Percentiles rank a stretch among this genome's conserved stretches.
Evolutionary conservation across 2,329 filamentous ascomycete species (phyloP).

Genomic region (Bisporella sp.): DNA sequence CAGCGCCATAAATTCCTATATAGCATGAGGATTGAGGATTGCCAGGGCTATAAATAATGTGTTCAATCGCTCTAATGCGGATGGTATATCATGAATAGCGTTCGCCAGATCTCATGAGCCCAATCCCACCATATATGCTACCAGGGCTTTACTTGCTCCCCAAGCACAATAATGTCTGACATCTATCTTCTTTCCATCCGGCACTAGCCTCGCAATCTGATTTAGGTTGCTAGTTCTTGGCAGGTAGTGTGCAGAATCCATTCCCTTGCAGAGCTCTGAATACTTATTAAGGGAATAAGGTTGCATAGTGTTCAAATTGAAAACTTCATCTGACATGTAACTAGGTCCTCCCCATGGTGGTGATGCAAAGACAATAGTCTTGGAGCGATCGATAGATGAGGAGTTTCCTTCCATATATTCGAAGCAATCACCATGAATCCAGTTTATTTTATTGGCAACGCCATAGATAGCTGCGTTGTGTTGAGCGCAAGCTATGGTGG

Average conservation of each 20-base stretch:
- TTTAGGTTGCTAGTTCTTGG: constrained; percentile 78
- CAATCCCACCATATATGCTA: constrained; percentile 43
- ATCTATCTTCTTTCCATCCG: constrained; percentile 49
- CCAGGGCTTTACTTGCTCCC: constrained; percentile 77
- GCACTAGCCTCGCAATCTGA: constrained; percentile 60
- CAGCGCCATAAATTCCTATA: too few relatives aligned
- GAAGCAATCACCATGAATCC: constrained; percentile 84
- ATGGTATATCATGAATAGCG: too few relatives aligned
- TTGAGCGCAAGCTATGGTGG: constrained; percentile 81
- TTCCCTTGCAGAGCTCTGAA: constrained; percentile 51
- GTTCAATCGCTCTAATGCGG: too few relatives aligned
- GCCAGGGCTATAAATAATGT: too few relatives aligned
- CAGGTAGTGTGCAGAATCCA: constrained; percentile 68
- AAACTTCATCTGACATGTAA: constrained; percentile 62
- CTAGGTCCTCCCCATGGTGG: constrained; percentile 68
- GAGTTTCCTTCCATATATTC: constrained; percentile 19
- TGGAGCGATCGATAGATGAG: constrained; percentile 15
- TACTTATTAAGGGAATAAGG: constrained; percentile 69
- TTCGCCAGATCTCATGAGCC: too few relatives aligned
- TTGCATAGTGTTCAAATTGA: constrained; percentile 79
- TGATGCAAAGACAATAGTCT: constrained; percentile 57
- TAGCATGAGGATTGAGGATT: too few relatives aligned
- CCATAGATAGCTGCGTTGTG: constrained; percentile 86
- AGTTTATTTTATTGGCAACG: constrained; percentile 70
- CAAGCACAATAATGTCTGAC: constrained; percentile 89